Base-by-base conservation (phyloP, 306 rosid genomes). In the Biancaea sappan region DNA sequence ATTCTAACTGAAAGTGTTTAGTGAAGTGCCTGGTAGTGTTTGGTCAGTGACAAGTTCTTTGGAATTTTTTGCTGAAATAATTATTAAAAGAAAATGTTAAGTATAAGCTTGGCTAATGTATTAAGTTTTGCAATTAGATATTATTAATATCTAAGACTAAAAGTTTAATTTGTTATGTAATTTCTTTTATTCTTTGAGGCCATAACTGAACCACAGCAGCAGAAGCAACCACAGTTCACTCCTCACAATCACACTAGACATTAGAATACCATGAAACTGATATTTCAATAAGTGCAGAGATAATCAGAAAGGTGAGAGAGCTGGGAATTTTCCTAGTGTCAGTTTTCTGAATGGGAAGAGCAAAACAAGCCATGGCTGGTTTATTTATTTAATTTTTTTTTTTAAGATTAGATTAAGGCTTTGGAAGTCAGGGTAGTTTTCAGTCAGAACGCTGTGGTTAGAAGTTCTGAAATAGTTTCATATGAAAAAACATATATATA, bases 61-160 rank as follows among this genome's bases (percentile, higher is more conserved):
- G 34, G 58, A 34, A 48, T 46, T 35, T 46, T 67, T 35, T 18
- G 25, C 13, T 26, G 12, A 60, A n/a, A 47, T 48, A 8, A 28
- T 51, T 34, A 40, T 54, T 8, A 10, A 34, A 76, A 26, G 9
- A 51, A 54, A 41, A 19, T 41, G 38, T 22, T 52, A 10, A 29
- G 19, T 11, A 43, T 28, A 19, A 38, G n/a, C 53, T 24, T 69
- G 63, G 37, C 24, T 47, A 24, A 38, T 21, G 6, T 48, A 24
- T 35, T 38, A 13, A 4, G 53, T 77, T 59, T 57, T 22, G 31
- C 48, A 44, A 34, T 16, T n/a, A 61, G 76, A 59, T 40, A 26
- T 18, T 60, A 48, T 25, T 44, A 15, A 13, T 44, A 44, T 44
- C 7, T 13, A 15, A 1, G 15, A 13, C 2, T 44, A 11, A 1